These are phyloP conservation scores for Podosphaera xanthii DNA, from an alignment of 2,329 filamentous ascomycete genomes.

Conservation along the genomic window DNA sequence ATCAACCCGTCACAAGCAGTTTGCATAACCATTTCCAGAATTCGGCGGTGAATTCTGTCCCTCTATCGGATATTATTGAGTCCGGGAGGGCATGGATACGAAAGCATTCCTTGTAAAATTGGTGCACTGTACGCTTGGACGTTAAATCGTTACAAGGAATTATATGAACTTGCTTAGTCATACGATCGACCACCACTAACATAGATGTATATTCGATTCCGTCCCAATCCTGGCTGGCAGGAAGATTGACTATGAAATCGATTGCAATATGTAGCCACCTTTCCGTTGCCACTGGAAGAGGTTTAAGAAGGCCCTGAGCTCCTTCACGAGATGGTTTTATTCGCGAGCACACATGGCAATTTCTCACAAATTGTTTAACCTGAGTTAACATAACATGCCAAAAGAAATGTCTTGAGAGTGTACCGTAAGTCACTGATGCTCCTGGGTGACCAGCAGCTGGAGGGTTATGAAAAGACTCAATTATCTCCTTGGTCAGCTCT, in stretches of 20 bases:
- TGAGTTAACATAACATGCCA: background rate
- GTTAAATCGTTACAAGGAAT: no score
- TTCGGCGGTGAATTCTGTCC: no score
- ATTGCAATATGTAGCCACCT: background rate
- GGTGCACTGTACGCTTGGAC: no score
- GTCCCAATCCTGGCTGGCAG: background rate
- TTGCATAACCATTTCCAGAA: no score
- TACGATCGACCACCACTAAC: background rate
- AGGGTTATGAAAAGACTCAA: no score
- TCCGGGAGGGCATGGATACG: no score
- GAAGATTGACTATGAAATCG: background rate
- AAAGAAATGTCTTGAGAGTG: background rate
- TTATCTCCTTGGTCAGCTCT: no score
- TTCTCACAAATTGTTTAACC: background rate
- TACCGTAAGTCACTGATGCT: background rate
- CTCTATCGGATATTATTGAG: no score
- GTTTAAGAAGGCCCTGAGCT: background rate
- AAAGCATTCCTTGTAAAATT: no score
- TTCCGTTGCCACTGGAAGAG: no score
- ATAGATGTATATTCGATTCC: background rate
- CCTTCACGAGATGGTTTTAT: background rate
- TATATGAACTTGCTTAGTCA: background rate
- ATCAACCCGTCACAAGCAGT: no score
- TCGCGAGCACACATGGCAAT: background rate
- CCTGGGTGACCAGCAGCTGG: no score